A percentile compares a stretch with the other conserved stretches of the same genome.
Conservation (phyloP, 495 filamentous ascomycete species). For the Annulohypoxylon maeteangense region DNA sequence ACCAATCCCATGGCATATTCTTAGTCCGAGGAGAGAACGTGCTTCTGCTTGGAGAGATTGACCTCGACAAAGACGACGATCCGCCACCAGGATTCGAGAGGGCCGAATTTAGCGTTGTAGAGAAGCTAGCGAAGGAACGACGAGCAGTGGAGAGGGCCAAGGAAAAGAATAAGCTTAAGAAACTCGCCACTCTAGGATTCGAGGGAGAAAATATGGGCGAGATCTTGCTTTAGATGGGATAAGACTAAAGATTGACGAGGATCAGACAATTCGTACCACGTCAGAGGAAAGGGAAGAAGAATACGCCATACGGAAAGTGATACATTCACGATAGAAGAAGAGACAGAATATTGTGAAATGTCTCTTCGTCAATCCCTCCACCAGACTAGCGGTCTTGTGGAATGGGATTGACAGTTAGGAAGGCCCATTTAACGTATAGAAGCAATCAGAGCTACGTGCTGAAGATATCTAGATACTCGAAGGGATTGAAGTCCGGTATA, state of each 20-base stretch:
- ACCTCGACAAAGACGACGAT: conserved; percentile 94
- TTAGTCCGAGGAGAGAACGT: conserved; percentile 95
- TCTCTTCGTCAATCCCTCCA: conserved; percentile 42
- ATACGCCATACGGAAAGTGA: conserved; percentile 10
- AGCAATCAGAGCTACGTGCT: conserved; percentile 11
- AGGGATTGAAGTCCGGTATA: not conserved
- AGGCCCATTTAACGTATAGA: not conserved
- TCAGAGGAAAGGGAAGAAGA: conserved; percentile 1
- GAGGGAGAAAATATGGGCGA: conserved; percentile 87
- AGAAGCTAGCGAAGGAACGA: conserved; percentile 75
- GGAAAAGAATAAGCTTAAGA: conserved; percentile 75
- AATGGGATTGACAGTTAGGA: not conserved
- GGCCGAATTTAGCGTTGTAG: conserved; percentile 74
- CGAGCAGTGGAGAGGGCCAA: conserved; percentile 71
- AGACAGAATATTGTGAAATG: conserved; percentile 86
- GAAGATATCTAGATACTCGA: not conserved
- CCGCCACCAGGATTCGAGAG: conserved; percentile 74
- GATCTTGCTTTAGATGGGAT: conserved; percentile 67
- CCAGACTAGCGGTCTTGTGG: not conserved
- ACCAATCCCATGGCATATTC: conserved; percentile 83
- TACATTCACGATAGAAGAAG: conserved; percentile 29
- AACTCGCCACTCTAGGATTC: conserved; percentile 80
- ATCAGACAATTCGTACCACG: not conserved
- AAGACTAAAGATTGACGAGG: not conserved
- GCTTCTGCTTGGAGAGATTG: conserved; percentile 90